These are phyloP conservation scores for Centella asiatica DNA, from an alignment of 129 eudicot species.

Conservation along the genomic window DNA sequence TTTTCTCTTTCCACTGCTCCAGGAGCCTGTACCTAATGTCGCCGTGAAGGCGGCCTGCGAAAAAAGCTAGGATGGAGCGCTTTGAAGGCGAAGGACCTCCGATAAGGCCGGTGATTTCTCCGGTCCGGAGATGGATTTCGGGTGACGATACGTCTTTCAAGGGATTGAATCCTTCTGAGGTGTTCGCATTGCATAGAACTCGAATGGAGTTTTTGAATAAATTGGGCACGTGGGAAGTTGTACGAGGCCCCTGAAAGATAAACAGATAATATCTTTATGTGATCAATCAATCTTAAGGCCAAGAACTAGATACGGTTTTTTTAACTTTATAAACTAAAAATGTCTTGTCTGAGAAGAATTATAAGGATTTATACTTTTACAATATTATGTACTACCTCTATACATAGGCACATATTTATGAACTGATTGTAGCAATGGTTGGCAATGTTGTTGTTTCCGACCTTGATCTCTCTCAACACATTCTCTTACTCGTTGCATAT, in stretches of 20 bases:
- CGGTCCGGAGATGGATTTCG: constrained; percentile 47
- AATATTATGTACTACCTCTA: no score
- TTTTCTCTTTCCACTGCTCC: constrained; percentile 39
- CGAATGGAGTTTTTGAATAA: constrained; percentile 47
- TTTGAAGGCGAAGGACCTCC: constrained; percentile 48
- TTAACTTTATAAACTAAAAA: no score
- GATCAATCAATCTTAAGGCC: neutral
- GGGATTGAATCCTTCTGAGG: constrained; percentile 62
- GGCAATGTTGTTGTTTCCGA: no score
- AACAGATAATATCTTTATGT: no score
- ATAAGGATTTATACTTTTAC: no score
- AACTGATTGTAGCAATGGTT: no score
- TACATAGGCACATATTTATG: no score
- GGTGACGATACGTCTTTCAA: constrained; percentile 48
- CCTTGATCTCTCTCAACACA: no score
- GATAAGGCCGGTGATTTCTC: constrained; percentile 36
- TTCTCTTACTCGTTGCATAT: no score
- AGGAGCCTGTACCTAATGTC: constrained; percentile 34
- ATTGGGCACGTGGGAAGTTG: constrained; percentile 36
- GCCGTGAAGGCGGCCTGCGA: constrained; percentile 54
- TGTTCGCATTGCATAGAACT: constrained; percentile 61
- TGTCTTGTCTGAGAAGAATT: no score
- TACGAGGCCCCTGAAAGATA: constrained; percentile 36
- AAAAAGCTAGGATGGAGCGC: constrained; percentile 45
- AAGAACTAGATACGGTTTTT: neutral